Conservation (phyloP, 176 grass and related monocot genomes). For the Poa annua region DNA sequence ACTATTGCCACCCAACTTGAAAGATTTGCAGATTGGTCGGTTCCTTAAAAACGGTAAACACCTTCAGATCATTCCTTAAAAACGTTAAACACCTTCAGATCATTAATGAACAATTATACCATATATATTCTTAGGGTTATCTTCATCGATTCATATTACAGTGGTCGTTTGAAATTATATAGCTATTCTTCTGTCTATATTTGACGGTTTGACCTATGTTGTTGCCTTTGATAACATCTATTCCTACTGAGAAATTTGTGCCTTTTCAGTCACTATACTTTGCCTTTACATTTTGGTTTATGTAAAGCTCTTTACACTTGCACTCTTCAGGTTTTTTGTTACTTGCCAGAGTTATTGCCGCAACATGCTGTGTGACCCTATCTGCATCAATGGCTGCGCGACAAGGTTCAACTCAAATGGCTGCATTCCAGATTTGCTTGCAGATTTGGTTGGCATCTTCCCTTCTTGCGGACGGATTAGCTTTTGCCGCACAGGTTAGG, state of each 20-base stretch:
- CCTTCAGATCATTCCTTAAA: slow-evolving; percentile 42
- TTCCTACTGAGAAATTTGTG: background rate
- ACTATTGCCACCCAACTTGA: slow-evolving; percentile 62
- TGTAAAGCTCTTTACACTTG: slow-evolving; percentile 19
- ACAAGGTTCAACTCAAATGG: slow-evolving; percentile 76
- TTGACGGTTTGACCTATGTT: background rate
- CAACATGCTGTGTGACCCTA: slow-evolving; percentile 85
- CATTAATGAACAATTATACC: background rate
- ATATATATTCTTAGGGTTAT: background rate
- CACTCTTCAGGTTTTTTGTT: slow-evolving; percentile 61
- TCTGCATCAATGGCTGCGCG: slow-evolving; percentile 86
- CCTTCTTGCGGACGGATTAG: slow-evolving; percentile 92
- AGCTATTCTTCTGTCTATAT: background rate
- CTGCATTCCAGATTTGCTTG: slow-evolving; percentile 94
- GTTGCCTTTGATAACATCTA: slow-evolving; percentile 10
- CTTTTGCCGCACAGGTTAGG: slow-evolving; percentile 89
- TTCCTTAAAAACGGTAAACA: slow-evolving; percentile 81
- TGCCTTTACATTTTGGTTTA: background rate
- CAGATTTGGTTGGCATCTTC: slow-evolving; percentile 89
- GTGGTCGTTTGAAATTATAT: background rate
- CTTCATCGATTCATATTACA: background rate
- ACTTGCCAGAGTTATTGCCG: slow-evolving; percentile 76
- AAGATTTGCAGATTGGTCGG: slow-evolving; percentile 66
- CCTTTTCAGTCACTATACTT: background rate
- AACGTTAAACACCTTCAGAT: slow-evolving; percentile 50